A percentile compares a stretch with the other conserved stretches of the same genome.
phyloP scores from a whole-genome alignment of 1,284 basidiomycete species.

The Lentinus polychrous region DNA sequence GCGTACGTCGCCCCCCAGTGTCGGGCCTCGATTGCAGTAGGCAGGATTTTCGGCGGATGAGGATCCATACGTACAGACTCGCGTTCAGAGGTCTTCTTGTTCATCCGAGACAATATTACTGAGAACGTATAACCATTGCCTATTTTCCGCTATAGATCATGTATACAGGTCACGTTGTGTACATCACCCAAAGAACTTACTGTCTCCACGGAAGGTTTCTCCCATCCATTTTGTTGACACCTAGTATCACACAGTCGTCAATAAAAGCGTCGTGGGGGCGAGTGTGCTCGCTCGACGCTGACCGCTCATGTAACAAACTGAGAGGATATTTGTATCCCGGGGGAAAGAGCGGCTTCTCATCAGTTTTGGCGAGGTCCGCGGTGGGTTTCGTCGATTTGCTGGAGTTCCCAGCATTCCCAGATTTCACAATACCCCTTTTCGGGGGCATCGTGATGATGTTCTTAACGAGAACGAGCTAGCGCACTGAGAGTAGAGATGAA shows the following conservation, averaged over 20 bases:
- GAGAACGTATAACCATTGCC: conserved; percentile 51
- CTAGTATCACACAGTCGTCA: conserved; percentile 28
- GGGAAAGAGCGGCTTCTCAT: conserved; percentile 62
- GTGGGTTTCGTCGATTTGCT: conserved; percentile 42
- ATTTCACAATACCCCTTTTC: conserved; percentile 72
- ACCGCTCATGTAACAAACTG: conserved; percentile 73
- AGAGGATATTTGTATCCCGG: conserved; percentile 78
- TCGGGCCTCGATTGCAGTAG: conserved; percentile 66
- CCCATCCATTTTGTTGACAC: conserved; percentile 85
- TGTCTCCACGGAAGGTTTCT: conserved; percentile 68
- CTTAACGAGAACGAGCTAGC: no score
- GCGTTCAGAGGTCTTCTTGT: conserved; percentile 63
- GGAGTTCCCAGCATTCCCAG: conserved; percentile 82
- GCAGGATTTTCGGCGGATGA: conserved; percentile 56
- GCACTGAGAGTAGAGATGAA: no score
- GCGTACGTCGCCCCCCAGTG: conserved; percentile 89
- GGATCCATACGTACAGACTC: conserved; percentile 72
- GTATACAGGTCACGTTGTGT: conserved; percentile 11
- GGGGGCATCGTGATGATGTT: conserved; percentile 76
- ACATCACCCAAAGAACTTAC: conserved; percentile 33
- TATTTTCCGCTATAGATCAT: conserved; percentile 35
- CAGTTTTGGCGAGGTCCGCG: conserved; percentile 11
- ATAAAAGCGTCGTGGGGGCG: not conserved
- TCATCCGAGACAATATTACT: conserved; percentile 56
- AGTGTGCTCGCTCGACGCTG: conserved; percentile 3